Evolutionary conservation across 2,329 filamentous ascomycete species (phyloP).

Genomic region (Endothia cerciana): DNA sequence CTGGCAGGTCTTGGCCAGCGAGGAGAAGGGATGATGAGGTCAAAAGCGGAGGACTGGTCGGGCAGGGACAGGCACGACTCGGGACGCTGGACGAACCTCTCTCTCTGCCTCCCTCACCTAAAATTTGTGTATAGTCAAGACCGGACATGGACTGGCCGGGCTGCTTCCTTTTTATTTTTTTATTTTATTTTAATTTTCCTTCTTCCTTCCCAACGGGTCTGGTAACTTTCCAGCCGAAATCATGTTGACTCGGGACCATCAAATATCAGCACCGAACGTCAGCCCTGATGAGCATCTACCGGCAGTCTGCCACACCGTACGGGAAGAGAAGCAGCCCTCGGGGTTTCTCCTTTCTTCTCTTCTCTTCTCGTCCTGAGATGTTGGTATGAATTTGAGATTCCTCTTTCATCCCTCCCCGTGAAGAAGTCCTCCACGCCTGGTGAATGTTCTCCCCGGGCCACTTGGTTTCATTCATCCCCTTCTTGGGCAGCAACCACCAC

Average conservation of each 20-base stretch:
- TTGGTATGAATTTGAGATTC: conserved; percentile 5
- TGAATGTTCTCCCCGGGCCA: conserved; percentile 6
- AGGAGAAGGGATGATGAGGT: conserved; percentile 25
- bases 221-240: background rate
- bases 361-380: background rate
- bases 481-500: conserved; percentile 3
- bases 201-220: background rate
- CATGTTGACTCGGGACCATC: conserved; percentile 7
- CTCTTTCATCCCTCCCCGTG: background rate
- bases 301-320: background rate
- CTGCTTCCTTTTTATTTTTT: background rate
- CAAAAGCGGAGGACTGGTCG: conserved; percentile 28
- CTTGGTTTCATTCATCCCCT: background rate
- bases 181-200: background rate
- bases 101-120: no score
- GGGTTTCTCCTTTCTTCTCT: background rate
- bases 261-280: conserved; percentile 18
- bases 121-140: background rate
- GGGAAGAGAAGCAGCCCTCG: conserved; percentile 4
- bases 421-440: background rate
- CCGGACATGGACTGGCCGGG: background rate
- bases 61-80: background rate
- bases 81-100: no score
- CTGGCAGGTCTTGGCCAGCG: background rate
- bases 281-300: background rate